Conservation (phyloP, 345 rosid species). For the Cardamine chenopodiifolia region DNA sequence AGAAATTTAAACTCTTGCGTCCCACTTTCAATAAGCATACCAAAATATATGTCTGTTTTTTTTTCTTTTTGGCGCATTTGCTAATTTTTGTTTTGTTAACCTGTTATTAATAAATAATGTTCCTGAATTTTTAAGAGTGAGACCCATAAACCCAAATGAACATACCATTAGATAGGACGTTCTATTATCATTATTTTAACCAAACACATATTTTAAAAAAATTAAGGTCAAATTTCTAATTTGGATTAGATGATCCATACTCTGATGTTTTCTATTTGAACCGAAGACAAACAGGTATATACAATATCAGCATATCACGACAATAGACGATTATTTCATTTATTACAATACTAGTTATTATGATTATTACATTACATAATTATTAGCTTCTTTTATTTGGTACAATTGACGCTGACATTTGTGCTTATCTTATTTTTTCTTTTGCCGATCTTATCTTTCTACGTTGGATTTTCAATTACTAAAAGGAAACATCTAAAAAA, state of each 20-base stretch:
- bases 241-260: conserved; percentile 16
- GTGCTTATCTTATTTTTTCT: conserved; percentile 7
- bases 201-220: conserved; percentile 2
- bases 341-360: neutral
- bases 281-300: conserved; percentile 6
- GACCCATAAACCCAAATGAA: conserved; percentile 5
- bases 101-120: neutral
- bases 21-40: conserved; percentile 13
- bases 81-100: neutral
- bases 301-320: neutral
- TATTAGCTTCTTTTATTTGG: neutral
- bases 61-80: too few species aligned
- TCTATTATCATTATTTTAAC: neutral
- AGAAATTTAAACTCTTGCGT: conserved; percentile 29
- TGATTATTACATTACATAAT: neutral
- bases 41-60: too few species aligned
- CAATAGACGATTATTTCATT: conserved; percentile 13
- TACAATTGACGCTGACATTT: conserved; percentile 27
- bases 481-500: neutral
- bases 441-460: conserved; percentile 28
- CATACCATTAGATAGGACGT: neutral
- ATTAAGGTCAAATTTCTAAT: conserved; percentile 1
- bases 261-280: conserved; percentile 15
- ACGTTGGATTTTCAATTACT: conserved; percentile 16
- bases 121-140: neutral